Evolutionary conservation across 441 rosid species (phyloP).

Genomic region (Aquilaria agallochum): DNA sequence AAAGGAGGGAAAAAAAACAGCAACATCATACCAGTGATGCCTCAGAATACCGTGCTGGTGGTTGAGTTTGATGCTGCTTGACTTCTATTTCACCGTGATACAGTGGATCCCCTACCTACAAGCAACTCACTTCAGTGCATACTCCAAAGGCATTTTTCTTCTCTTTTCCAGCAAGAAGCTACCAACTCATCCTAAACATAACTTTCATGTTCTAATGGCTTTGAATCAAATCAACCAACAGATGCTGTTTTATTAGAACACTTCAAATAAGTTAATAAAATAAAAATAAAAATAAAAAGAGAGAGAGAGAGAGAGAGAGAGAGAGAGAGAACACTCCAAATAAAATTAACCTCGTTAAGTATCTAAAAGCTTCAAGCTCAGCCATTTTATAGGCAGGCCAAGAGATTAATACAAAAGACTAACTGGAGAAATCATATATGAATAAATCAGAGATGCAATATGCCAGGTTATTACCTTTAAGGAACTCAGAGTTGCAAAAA

Average conservation of each 20-base stretch:
- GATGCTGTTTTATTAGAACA: background rate
- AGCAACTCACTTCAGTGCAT: conserved; percentile 11
- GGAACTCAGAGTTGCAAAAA: conserved; percentile 51
- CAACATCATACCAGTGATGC: conserved; percentile 71
- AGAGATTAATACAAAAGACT: background rate
- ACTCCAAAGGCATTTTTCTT: background rate
- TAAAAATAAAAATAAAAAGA: too few species aligned
- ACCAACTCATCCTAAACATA: conserved; percentile 4
- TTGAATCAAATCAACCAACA: too few species aligned
- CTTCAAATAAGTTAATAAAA: too few species aligned
- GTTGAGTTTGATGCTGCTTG: conserved; percentile 84
- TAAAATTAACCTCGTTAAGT: background rate
- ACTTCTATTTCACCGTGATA: conserved; percentile 52
- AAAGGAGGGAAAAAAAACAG: conserved; percentile 9
- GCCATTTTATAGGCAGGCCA: background rate
- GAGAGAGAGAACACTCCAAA: background rate
- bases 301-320: too few species aligned
- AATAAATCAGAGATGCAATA: too few species aligned
- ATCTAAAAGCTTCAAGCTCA: background rate
- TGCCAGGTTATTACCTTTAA: conserved; percentile 46
- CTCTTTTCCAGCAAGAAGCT: conserved; percentile 8
- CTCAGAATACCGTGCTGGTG: conserved; percentile 87
- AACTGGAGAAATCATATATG: background rate
- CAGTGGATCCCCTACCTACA: conserved; percentile 67
- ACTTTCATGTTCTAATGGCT: background rate